Percentiles rank a stretch among this genome's conserved stretches.
Conservation (phyloP, 768 basidiomycete genomes). For the Mycena latifolia region DNA sequence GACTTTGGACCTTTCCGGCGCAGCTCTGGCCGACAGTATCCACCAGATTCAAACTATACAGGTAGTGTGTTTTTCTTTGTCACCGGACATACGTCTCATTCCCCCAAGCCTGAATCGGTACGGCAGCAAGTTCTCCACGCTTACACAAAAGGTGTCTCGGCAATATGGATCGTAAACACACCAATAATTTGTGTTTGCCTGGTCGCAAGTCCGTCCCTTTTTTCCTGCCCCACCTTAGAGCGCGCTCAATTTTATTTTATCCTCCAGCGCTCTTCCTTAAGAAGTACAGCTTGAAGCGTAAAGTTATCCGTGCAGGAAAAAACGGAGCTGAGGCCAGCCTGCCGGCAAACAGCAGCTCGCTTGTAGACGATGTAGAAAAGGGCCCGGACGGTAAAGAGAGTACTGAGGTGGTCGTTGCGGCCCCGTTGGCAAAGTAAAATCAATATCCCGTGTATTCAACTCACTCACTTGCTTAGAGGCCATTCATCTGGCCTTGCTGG, state of each 20-base stretch:
- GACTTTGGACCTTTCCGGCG: conserved; percentile 25
- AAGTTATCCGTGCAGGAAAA: conserved; percentile 25
- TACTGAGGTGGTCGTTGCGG: not conserved
- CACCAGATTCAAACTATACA: conserved; percentile 21
- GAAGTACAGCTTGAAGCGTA: conserved; percentile 35
- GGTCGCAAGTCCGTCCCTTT: conserved; percentile 20
- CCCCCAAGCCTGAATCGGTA: conserved; percentile 24
- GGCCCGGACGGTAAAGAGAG: conserved; percentile 4
- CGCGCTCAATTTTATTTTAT: not conserved
- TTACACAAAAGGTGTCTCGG: conserved; percentile 29
- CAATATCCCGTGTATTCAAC: conserved; percentile 4
- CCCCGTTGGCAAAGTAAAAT: not conserved
- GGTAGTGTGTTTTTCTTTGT: not conserved
- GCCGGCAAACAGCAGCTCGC: not conserved
- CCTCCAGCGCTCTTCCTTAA: conserved; percentile 33
- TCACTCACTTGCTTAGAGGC: not conserved
- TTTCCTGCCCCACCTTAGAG: not conserved
- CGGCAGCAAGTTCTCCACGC: conserved; percentile 29
- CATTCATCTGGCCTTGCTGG: conserved; percentile 10
- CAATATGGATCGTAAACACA: conserved; percentile 33
- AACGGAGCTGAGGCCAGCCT: conserved; percentile 8
- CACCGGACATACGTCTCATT: not conserved
- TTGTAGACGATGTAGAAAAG: conserved; percentile 9
- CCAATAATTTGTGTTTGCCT: conserved; percentile 29
- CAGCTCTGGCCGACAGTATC: conserved; percentile 26